Evolutionary conservation across 2,329 filamentous ascomycete genomes (phyloP).

Genomic region (Dryadomyces quercivorus): DNA sequence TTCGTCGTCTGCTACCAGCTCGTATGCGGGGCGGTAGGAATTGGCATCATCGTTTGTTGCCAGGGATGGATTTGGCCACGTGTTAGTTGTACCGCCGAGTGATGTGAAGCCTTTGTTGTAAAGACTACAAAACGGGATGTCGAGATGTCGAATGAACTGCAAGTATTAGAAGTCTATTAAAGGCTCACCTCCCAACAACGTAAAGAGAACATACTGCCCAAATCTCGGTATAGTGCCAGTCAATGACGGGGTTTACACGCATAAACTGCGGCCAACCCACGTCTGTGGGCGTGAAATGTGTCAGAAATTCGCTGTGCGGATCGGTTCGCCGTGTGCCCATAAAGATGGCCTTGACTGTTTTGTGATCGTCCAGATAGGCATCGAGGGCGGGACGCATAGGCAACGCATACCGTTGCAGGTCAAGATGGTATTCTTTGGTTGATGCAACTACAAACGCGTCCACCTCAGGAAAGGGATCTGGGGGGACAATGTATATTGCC

Average conservation of each 20-base stretch:
- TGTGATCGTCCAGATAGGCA: conserved; percentile 56
- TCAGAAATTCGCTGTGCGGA: conserved; percentile 70
- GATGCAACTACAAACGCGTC: conserved; percentile 69
- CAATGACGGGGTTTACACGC: conserved; percentile 88
- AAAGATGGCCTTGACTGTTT: conserved; percentile 63
- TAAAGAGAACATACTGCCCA: conserved; percentile 57
- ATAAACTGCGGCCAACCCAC: conserved; percentile 84
- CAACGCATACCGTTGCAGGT: conserved; percentile 60
- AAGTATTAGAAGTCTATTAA: not conserved
- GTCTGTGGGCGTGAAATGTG: conserved; percentile 79
- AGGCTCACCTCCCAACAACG: not conserved
- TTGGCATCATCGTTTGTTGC: conserved; percentile 22
- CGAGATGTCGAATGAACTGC: conserved; percentile 67
- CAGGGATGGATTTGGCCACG: conserved; percentile 73
- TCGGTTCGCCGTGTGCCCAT: conserved; percentile 85
- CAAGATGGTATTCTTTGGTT: conserved; percentile 57
- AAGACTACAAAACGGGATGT: conserved; percentile 71
- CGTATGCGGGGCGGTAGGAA: conserved; percentile 60
- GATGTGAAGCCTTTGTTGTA: conserved; percentile 61
- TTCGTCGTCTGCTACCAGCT: conserved; percentile 60
- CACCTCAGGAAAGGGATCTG: conserved; percentile 74
- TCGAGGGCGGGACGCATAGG: conserved; percentile 75
- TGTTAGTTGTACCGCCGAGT: conserved; percentile 82
- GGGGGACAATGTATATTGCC: conserved; percentile 79
- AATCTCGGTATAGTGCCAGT: conserved; percentile 94